Conservation (phyloP, 208 protist species). For the Angomonas ambiguus region DNA sequence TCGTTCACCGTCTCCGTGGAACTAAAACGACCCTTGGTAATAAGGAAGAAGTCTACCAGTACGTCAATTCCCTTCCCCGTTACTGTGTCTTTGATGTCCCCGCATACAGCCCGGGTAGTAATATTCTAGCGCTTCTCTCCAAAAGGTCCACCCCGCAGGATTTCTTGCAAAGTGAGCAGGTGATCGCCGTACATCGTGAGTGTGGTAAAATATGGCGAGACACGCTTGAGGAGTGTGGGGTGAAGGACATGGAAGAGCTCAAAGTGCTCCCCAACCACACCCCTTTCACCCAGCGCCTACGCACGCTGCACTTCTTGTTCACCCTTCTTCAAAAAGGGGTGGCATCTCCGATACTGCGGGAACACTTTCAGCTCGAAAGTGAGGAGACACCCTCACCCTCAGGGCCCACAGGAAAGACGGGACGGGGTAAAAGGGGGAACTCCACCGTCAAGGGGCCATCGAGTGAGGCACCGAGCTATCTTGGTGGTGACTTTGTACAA, state of each 20-base stretch:
- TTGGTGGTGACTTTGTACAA: conserved; percentile 54
- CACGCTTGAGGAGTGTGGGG: not conserved
- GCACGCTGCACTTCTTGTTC: conserved; percentile 67
- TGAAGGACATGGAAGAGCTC: conserved; percentile 58
- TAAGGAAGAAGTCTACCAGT: conserved; percentile 50
- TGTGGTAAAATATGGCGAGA: conserved; percentile 1
- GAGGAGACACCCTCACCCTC: not conserved
- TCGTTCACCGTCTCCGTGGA: conserved; percentile 69
- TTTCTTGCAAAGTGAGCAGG: not conserved
- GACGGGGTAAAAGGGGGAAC: conserved; percentile 1
- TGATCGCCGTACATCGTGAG: conserved; percentile 6
- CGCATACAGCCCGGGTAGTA: conserved; percentile 42
- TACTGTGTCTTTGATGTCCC: conserved; percentile 83
- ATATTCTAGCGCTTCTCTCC: not conserved
- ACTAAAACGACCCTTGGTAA: conserved; percentile 25
- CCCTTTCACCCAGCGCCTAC: conserved; percentile 77
- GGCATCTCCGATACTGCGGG: conserved; percentile 33
- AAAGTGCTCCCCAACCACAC: conserved; percentile 71
- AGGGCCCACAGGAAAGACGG: not conserved
- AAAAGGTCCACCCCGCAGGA: not conserved
- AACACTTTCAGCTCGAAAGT: conserved; percentile 28
- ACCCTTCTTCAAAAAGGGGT: conserved; percentile 38
- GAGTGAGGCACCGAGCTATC: conserved; percentile 4
- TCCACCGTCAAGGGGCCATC: not conserved
- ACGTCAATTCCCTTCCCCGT: conserved; percentile 50